Percentiles rank a stretch among this genome's conserved stretches.
These are phyloP conservation scores for Podila epigama DNA, from an alignment of 192 early-diverging fungal genomes.

Conservation along the genomic window DNA sequence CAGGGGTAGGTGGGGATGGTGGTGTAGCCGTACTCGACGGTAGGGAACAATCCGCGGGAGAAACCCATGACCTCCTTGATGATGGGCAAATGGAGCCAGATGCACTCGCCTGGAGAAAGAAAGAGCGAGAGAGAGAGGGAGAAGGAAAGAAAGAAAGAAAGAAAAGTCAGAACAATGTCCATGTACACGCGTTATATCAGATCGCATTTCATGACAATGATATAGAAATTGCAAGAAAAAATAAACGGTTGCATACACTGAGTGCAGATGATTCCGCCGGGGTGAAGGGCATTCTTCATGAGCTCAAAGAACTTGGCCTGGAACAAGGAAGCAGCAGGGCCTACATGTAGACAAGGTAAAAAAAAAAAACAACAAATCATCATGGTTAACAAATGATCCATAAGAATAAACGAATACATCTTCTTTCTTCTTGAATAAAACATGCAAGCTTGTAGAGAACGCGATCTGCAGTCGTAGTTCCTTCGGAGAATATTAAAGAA, in stretches of 20 bases:
- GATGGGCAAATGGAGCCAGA: slow-evolving; percentile 95
- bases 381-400: too few species aligned
- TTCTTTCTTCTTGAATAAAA: too few species aligned
- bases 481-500: neutral
- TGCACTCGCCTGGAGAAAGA: slow-evolving; percentile 80
- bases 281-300: slow-evolving; percentile 88
- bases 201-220: slow-evolving; percentile 4
- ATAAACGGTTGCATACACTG: slow-evolving; percentile 71
- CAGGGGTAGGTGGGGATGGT: slow-evolving; percentile 97
- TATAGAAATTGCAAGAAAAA: slow-evolving; percentile 5
- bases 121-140: neutral
- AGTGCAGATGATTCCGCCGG: slow-evolving; percentile 92
- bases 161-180: neutral
- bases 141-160: neutral
- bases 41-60: slow-evolving; percentile 85
- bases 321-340: slow-evolving; percentile 96
- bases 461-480: too few species aligned
- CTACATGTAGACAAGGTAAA: slow-evolving; percentile 35
- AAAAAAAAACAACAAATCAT: neutral
- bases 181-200: neutral
- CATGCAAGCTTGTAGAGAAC: too few species aligned
- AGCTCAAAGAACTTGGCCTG: slow-evolving; percentile 92
- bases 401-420: too few species aligned
- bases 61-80: slow-evolving; percentile 90
- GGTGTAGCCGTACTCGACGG: slow-evolving; percentile 93